These are phyloP conservation scores for Ceratopteris richardii DNA, from an alignment of 75 land plant species.

Conservation along the genomic window DNA sequence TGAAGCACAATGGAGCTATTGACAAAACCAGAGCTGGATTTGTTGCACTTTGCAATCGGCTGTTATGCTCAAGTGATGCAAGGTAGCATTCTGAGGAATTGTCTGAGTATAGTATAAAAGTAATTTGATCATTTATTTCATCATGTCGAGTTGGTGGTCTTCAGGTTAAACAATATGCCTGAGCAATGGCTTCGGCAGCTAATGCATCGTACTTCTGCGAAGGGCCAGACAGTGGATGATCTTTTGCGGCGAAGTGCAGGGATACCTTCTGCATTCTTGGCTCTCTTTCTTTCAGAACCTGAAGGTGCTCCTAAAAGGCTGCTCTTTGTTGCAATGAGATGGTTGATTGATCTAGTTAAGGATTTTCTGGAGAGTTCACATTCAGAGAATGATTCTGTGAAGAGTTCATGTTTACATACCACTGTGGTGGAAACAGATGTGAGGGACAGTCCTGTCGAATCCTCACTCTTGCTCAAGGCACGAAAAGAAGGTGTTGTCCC, in stretches of 20 bases:
- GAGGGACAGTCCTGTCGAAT: background rate
- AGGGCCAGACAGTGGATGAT: conserved; percentile 94
- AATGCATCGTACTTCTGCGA: conserved; percentile 62
- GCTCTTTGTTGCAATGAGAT: conserved; percentile 69
- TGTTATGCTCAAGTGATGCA: conserved; percentile 85
- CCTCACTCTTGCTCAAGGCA: conserved; percentile 27
- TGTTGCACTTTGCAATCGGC: conserved; percentile 96
- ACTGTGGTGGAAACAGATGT: background rate
- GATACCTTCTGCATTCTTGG: conserved; percentile 92
- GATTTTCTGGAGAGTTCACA: conserved; percentile 24
- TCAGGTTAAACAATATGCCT: conserved; percentile 76
- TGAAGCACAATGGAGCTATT: conserved; percentile 99
- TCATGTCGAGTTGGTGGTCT: too few species aligned
- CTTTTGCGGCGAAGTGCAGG: conserved; percentile 93
- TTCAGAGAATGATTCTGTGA: conserved; percentile 1
- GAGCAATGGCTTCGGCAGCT: conserved; percentile 90
- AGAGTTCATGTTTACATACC: background rate
- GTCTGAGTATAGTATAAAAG: too few species aligned
- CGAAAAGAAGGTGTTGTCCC: conserved; percentile 95
- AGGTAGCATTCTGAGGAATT: conserved; percentile 46
- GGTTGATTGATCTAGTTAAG: conserved; percentile 67
- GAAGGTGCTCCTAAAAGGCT: conserved; percentile 95
- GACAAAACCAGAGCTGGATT: conserved; percentile 99
- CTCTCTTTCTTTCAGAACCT: conserved; percentile 88
- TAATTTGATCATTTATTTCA: too few species aligned